These are phyloP conservation scores for Colletotrichum falcatum DNA, from an alignment of 2,329 filamentous ascomycete species.

Conservation along the genomic window DNA sequence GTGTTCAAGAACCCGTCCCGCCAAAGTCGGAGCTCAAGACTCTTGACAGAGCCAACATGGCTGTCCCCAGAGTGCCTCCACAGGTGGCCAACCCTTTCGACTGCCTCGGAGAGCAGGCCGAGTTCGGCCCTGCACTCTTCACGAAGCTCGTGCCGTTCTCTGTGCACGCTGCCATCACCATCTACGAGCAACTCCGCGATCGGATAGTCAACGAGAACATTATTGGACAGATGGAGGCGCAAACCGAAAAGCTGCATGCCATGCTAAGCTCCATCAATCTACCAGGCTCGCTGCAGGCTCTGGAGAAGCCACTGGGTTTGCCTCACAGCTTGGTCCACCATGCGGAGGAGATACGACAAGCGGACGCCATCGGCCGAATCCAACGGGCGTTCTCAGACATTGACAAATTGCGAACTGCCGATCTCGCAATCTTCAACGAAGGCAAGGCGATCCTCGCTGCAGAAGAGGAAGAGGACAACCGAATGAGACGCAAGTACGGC, in stretches of 20 bases:
- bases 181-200: slow-evolving; percentile 93
- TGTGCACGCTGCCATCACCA: slow-evolving; percentile 93
- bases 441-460: slow-evolving; percentile 81
- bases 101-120: slow-evolving; percentile 81
- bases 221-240: slow-evolving; percentile 82
- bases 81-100: slow-evolving; percentile 86
- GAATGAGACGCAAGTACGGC: slow-evolving; percentile 80
- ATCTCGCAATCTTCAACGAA: slow-evolving; percentile 84
- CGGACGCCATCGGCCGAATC: slow-evolving; percentile 83
- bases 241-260: slow-evolving; percentile 85
- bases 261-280: slow-evolving; percentile 85
- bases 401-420: slow-evolving; percentile 85
- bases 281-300: slow-evolving; percentile 90
- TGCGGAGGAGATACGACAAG: slow-evolving; percentile 92
- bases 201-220: slow-evolving; percentile 90
- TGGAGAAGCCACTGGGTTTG: slow-evolving; percentile 93
- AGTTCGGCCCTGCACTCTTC: slow-evolving; percentile 88
- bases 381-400: slow-evolving; percentile 88
- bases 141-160: slow-evolving; percentile 94
- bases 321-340: slow-evolving; percentile 88
- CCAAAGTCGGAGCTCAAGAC: slow-evolving; percentile 88
- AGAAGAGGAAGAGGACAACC: slow-evolving; percentile 87
- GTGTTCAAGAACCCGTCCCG: slow-evolving; percentile 75
- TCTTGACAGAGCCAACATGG: slow-evolving; percentile 91
- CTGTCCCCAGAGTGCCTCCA: slow-evolving; percentile 79